phyloP scores from a whole-genome alignment of 352 stramenopile genomes.

The Phytopythium chamaehyphon region DNA sequence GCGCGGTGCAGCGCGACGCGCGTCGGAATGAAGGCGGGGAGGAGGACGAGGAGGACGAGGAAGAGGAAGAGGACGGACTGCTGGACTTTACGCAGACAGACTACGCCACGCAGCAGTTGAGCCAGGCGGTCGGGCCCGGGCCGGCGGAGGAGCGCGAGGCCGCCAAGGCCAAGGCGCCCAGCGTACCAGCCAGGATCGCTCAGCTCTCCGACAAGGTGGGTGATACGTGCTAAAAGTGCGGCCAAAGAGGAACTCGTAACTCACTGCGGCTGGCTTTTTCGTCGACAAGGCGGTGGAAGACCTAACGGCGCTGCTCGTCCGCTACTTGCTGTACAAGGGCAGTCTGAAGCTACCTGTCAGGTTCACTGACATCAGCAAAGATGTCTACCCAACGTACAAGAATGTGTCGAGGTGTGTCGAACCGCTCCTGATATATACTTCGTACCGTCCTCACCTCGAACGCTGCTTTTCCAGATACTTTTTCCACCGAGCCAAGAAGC shows the following conservation, averaged over 20 bases:
- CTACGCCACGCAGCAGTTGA: constrained; percentile 52
- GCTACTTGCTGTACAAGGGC: constrained; percentile 85
- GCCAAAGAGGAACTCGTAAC: too few relatives aligned
- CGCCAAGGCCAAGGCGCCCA: constrained; percentile 28
- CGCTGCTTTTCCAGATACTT: too few relatives aligned
- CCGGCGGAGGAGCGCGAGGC: constrained; percentile 28
- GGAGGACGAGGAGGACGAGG: constrained; percentile 19
- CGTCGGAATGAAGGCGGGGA: too few relatives aligned
- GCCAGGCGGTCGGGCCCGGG: constrained; percentile 21
- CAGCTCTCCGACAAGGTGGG: constrained; percentile 52
- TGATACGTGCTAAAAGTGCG: too few relatives aligned
- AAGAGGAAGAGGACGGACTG: constrained; percentile 38
- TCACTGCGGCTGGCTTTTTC: constrained; percentile 1
- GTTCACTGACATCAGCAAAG: constrained; percentile 81
- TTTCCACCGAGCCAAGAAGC: constrained; percentile 71
- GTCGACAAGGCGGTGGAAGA: constrained; percentile 50
- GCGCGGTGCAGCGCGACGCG: constrained; percentile 6
- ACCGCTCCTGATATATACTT: too few relatives aligned
- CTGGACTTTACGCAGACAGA: constrained; percentile 82
- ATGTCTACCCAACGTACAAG: constrained; percentile 77
- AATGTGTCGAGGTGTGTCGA: constrained; percentile 50
- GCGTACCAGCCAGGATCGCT: constrained; percentile 34
- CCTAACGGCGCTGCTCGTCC: constrained; percentile 68
- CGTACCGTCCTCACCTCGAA: too few relatives aligned
- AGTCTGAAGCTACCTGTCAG: constrained; percentile 73